These are phyloP conservation scores for Grosmannia penicillata DNA, from an alignment of 2,329 filamentous ascomycete species.

Conservation along the genomic window DNA sequence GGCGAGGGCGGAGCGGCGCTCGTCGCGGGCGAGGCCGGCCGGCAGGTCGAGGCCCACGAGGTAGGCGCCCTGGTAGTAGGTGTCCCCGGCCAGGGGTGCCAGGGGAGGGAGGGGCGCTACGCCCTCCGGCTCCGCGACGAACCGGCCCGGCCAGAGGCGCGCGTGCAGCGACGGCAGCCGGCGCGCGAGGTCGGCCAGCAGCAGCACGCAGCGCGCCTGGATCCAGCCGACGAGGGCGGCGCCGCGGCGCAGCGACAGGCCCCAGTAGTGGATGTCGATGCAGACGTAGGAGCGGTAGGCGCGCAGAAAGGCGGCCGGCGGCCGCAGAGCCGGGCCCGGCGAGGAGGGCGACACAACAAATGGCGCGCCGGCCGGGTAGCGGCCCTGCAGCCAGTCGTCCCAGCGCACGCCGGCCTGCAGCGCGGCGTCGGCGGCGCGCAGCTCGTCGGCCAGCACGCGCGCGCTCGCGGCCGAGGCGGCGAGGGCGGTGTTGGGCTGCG, in stretches of 20 bases:
- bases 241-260: slow-evolving; percentile 36
- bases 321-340: too few relatives aligned
- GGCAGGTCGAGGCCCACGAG: slow-evolving; percentile 38
- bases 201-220: slow-evolving; percentile 41
- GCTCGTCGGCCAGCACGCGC: slow-evolving; percentile 33
- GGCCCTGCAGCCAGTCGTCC: slow-evolving; percentile 1
- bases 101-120: slow-evolving; percentile 10
- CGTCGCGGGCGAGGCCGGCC: slow-evolving; percentile 20
- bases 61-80: slow-evolving; percentile 44
- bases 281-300: slow-evolving; percentile 40
- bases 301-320: slow-evolving; percentile 33
- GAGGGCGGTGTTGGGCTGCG: slow-evolving; percentile 43
- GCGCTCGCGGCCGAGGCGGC: slow-evolving; percentile 38
- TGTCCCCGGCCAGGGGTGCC: slow-evolving; percentile 11
- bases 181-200: slow-evolving; percentile 44
- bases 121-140: slow-evolving; percentile 24
- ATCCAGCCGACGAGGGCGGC: slow-evolving; percentile 46
- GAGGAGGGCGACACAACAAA: too few relatives aligned
- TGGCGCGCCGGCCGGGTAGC: slow-evolving; percentile 12
- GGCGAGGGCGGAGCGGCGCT: slow-evolving; percentile 25
- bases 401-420: slow-evolving; percentile 17
- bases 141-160: slow-evolving; percentile 49
- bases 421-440: slow-evolving; percentile 28
- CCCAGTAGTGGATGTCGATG: slow-evolving; percentile 53
- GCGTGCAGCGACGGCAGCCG: slow-evolving; percentile 34